Conservation (phyloP, 108 stramenopile genomes). For the Mayamaea pseudoterrestris region DNA sequence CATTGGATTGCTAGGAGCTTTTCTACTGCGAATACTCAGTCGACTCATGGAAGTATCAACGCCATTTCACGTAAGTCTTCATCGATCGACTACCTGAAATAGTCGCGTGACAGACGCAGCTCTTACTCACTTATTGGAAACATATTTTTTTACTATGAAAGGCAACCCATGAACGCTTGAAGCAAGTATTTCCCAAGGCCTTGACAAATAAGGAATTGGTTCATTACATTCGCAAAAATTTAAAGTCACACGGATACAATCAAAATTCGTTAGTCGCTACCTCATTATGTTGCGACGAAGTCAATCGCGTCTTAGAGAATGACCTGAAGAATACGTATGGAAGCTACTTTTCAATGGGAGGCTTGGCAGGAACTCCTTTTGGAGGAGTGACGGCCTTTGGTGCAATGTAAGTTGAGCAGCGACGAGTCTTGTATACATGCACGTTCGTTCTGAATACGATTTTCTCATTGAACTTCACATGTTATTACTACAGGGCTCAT, state of each 20-base stretch:
- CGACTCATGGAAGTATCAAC: too few species aligned
- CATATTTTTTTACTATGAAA: too few species aligned
- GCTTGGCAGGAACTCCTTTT: slow-evolving; percentile 49
- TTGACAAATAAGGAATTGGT: slow-evolving; percentile 26
- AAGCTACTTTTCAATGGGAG: slow-evolving; percentile 29
- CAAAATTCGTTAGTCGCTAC: slow-evolving; percentile 11
- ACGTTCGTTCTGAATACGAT: slow-evolving; percentile 37
- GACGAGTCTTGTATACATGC: slow-evolving; percentile 31
- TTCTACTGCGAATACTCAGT: too few species aligned
- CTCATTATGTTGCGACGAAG: slow-evolving; percentile 35
- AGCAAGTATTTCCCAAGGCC: too few species aligned
- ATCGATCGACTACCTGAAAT: too few species aligned
- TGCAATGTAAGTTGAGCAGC: slow-evolving; percentile 34
- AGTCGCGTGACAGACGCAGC: too few species aligned
- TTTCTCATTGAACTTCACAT: slow-evolving; percentile 31
- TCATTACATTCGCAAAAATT: slow-evolving; percentile 2
- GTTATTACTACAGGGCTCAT: slow-evolving; percentile 51
- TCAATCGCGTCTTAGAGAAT: slow-evolving; percentile 24
- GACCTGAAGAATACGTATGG: slow-evolving; percentile 17
- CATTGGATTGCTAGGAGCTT: too few species aligned
- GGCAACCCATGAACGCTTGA: too few species aligned
- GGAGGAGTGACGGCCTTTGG: slow-evolving; percentile 39
- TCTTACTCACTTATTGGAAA: too few species aligned
- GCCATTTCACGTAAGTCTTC: too few species aligned
- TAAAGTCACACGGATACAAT: slow-evolving; percentile 20